Base-by-base conservation (phyloP, 768 basidiomycete genomes). In the Russula griseocarnosa region DNA sequence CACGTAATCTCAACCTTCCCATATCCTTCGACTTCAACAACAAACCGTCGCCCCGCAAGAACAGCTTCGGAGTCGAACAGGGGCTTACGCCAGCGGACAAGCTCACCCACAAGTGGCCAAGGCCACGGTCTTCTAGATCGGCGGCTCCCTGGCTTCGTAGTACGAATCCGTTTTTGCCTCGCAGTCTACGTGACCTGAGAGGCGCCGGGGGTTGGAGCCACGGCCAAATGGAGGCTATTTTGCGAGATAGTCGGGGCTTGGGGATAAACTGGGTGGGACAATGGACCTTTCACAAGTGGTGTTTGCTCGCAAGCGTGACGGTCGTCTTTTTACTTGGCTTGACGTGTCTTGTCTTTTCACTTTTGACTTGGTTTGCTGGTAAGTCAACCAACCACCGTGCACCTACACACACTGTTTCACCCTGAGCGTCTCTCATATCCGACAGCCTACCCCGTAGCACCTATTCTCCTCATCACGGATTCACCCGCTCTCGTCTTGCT, bases 281-380 rank as follows among this genome's bases (percentile, higher is more conserved):
- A n/a, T 88, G 88, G 88, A 84, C 83, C 18, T 59, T 63, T n/a
- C 80, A 80, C 70, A 90, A 88, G 73, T 86, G 83, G 83, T 78
- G 76, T 30, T 72, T 89, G 47, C 69, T 87, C 20, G 53, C 83
- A 18, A 87, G 86, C 4, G 77, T 85, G 5, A 72, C 75, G 28
- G 76, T 77, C 9, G 81, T 88, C 50, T 81, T 88, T 58, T 71
- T 71, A 0, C 86, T 83, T 72, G 85, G 86, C 1, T 66, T 78
- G 5, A 77, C 74, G 3, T 82, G 81, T 2, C 73, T 89, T 60
- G 71, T 78, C 8, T 82, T 78, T 66, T 79, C 82, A 0, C 69
- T 86, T 22, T 73, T 81, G 71, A 86, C 85, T 2, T 86, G 86
- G 83, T 83, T 83, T 71, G 73, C 78, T 69, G 77, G 84, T 84